These are phyloP conservation scores for Paramecium primaurelia DNA, from an alignment of 73 alveolate genomes.

Conservation along the genomic window DNA sequence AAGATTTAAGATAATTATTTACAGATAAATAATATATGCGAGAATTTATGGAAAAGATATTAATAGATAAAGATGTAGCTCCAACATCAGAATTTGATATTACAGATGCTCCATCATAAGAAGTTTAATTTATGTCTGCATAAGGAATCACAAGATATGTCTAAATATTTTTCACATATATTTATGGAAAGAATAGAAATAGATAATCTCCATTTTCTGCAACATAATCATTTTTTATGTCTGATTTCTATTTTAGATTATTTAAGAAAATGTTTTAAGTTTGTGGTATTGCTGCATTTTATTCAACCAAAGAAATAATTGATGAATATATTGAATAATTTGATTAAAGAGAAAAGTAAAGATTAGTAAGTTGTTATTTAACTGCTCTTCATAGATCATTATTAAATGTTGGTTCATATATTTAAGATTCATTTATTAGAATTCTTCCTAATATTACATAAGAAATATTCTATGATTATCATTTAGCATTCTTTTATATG, in stretches of 20 bases:
- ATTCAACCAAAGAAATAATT: neutral
- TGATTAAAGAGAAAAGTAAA: conserved; percentile 8
- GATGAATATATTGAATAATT: neutral
- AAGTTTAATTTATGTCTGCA: conserved; percentile 41
- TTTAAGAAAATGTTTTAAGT: conserved; percentile 43
- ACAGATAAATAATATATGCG: neutral
- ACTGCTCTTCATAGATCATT: conserved; percentile 28
- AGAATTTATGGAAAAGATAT: neutral
- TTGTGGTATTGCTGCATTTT: conserved; percentile 1
- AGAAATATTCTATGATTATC: conserved; percentile 43
- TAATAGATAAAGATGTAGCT: conserved; percentile 34
- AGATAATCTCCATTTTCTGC: conserved; percentile 45
- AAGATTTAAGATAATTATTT: neutral
- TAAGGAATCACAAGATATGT: conserved; percentile 34
- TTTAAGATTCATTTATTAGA: neutral
- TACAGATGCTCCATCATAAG: conserved; percentile 27
- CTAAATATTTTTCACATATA: conserved; percentile 27
- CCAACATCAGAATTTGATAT: conserved; percentile 13
- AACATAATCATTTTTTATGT: conserved; percentile 38
- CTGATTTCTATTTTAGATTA: conserved; percentile 40
- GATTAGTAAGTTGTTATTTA: conserved; percentile 45
- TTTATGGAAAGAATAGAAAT: conserved; percentile 34
- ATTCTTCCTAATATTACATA: neutral
- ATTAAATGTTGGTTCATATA: neutral
- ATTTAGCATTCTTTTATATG: conserved; percentile 41